Evolutionary conservation across 2,329 filamentous ascomycete species (phyloP).

Genomic region (Microdochium paspali): DNA sequence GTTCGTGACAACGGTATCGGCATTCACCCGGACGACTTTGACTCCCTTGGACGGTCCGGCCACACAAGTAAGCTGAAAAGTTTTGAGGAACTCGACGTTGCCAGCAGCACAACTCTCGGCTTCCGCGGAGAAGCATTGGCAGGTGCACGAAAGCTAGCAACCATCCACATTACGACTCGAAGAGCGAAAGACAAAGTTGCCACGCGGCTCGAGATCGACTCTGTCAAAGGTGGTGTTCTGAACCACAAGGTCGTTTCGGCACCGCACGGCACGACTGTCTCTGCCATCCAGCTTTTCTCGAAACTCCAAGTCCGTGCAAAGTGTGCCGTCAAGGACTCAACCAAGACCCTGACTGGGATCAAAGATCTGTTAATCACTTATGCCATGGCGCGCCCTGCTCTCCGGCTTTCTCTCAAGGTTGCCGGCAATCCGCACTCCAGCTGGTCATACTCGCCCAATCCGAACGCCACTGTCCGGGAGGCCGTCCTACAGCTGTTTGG

Average conservation of each 20-base stretch:
- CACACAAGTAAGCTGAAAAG: slow-evolving; percentile 64
- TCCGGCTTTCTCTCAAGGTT: slow-evolving; percentile 53
- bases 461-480: slow-evolving; percentile 40
- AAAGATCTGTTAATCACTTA: slow-evolving; percentile 54
- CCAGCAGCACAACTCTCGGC: slow-evolving; percentile 55
- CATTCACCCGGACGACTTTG: slow-evolving; percentile 53
- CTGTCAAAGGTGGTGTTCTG: slow-evolving; percentile 28
- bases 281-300: slow-evolving; percentile 48
- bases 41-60: slow-evolving; percentile 52
- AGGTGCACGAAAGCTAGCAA: slow-evolving; percentile 50
- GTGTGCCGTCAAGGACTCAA: slow-evolving; percentile 43
- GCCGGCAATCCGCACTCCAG: slow-evolving; percentile 39
- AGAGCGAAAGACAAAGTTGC: slow-evolving; percentile 52
- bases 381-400: slow-evolving; percentile 53
- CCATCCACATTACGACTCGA: slow-evolving; percentile 54
- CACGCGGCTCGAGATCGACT: slow-evolving; percentile 31
- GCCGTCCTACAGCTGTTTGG: slow-evolving; percentile 55
- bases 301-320: slow-evolving; percentile 55
- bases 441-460: slow-evolving; percentile 55
- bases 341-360: slow-evolving; percentile 47
- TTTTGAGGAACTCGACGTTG: slow-evolving; percentile 49
- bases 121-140: slow-evolving; percentile 70
- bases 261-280: slow-evolving; percentile 61
- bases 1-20: slow-evolving; percentile 68
- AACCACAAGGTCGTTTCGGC: slow-evolving; percentile 32